phyloP scores from a whole-genome alignment of 1,284 basidiomycete genomes.

The Xanthoconium separans region DNA sequence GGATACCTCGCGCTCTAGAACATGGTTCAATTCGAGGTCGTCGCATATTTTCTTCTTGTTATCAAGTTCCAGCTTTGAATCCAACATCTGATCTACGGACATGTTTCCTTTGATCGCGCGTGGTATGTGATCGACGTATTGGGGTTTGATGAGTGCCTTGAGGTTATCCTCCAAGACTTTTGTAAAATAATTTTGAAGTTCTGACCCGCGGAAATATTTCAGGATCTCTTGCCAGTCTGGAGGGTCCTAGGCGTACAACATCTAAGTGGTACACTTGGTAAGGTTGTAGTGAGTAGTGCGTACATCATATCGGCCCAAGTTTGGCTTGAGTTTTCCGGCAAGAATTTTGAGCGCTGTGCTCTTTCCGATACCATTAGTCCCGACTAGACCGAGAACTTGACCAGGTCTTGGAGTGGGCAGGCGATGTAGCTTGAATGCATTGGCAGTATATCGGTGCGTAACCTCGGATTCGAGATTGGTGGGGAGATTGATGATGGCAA shows the following conservation, averaged over 20 bases:
- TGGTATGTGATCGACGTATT: constrained; percentile 98
- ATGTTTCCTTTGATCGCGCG: constrained; percentile 89
- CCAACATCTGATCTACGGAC: constrained; percentile 87
- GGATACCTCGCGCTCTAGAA: constrained; percentile 78
- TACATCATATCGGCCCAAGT: constrained; percentile 87
- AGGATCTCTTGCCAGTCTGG: constrained; percentile 98
- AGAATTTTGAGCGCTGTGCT: constrained; percentile 94
- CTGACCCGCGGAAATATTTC: constrained; percentile 95
- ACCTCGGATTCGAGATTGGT: constrained; percentile 94
- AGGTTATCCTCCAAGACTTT: constrained; percentile 98
- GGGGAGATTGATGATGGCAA: constrained; percentile 95
- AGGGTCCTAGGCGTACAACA: constrained; percentile 61
- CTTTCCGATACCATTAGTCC: constrained; percentile 98
- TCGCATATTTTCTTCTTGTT: constrained; percentile 83
- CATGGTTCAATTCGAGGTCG: constrained; percentile 82
- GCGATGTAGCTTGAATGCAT: constrained; percentile 97
- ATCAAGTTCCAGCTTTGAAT: constrained; percentile 80
- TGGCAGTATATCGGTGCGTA: constrained; percentile 95
- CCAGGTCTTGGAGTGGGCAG: constrained; percentile 93
- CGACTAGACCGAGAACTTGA: constrained; percentile 93
- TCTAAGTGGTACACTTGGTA: constrained; percentile 1
- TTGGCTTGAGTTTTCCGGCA: constrained; percentile 94
- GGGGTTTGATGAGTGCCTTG: constrained; percentile 97
- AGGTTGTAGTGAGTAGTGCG: constrained; percentile 29
- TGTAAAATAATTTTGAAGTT: constrained; percentile 98